Evolutionary conservation across 2,329 filamentous ascomycete genomes (phyloP).

Genomic region (Thielaviopsis punctulata): DNA sequence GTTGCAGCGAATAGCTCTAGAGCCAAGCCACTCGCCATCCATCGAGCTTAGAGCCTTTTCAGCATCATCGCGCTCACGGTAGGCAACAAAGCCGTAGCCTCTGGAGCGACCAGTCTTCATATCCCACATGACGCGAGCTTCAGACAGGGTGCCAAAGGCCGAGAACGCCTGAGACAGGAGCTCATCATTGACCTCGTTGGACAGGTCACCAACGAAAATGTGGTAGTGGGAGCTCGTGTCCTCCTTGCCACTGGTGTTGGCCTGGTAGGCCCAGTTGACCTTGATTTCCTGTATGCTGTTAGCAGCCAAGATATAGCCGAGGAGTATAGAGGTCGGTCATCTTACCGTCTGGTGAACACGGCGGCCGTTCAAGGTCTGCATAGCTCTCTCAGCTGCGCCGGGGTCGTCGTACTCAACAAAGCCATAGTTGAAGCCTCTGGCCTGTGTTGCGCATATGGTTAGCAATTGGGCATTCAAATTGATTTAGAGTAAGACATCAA

Average conservation of each 20-base stretch:
- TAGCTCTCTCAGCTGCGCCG: conserved; percentile 85
- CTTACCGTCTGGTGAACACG: conserved; percentile 87
- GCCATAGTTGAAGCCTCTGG: conserved; percentile 96
- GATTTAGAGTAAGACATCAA: too few species aligned
- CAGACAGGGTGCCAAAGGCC: conserved; percentile 86
- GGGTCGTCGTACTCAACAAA: conserved; percentile 99
- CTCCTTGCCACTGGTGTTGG: conserved; percentile 84
- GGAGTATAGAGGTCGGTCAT: conserved; percentile 10
- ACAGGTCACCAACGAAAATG: conserved; percentile 94
- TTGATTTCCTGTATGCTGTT: conserved; percentile 61
- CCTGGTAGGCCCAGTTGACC: conserved; percentile 99
- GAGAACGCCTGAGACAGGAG: conserved; percentile 86
- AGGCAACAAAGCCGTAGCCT: conserved; percentile 95
- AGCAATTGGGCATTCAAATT: not conserved
- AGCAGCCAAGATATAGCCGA: not conserved
- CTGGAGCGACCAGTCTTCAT: conserved; percentile 98
- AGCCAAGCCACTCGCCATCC: conserved; percentile 98
- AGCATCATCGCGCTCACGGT: conserved; percentile 81
- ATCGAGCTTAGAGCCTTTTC: conserved; percentile 94
- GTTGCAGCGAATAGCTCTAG: conserved; percentile 95
- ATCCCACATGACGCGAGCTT: conserved; percentile 99
- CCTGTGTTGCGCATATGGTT: conserved; percentile 29
- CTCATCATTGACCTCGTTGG: conserved; percentile 97
- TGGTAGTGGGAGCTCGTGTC: conserved; percentile 98
- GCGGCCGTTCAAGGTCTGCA: conserved; percentile 91